A percentile compares a stretch with the other conserved stretches of the same genome.
Evolutionary conservation across 2,329 filamentous ascomycete genomes (phyloP).

Genomic region (Talaromyces rugulosus): DNA sequence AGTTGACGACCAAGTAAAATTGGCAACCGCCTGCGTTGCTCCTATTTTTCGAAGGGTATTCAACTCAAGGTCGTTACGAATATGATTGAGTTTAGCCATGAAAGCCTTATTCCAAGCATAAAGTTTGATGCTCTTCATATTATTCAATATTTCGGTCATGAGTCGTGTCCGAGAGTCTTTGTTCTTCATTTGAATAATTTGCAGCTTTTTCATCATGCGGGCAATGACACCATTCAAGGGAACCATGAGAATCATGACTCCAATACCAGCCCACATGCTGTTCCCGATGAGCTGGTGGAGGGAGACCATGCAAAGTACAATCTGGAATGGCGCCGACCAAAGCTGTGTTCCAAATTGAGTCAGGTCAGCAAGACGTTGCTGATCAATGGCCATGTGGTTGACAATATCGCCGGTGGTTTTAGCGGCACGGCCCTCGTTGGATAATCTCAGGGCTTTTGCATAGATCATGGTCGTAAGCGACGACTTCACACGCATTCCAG

Average conservation of each 20-base stretch:
- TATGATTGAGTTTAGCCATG: conserved; percentile 94
- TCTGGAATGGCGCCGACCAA: conserved; percentile 97
- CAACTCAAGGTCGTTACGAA: conserved; percentile 91
- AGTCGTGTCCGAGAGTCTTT: conserved; percentile 90
- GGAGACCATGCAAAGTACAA: conserved; percentile 89
- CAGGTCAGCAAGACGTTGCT: conserved; percentile 88
- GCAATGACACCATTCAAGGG: conserved; percentile 92
- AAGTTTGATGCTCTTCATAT: conserved; percentile 99
- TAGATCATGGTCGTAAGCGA: conserved; percentile 89
- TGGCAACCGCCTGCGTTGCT: conserved; percentile 86
- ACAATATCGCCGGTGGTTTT: conserved; percentile 98
- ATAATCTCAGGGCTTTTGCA: conserved; percentile 80
- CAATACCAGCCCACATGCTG: conserved; percentile 94
- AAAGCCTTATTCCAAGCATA: conserved; percentile 97
- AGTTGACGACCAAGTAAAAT: conserved; percentile 97
- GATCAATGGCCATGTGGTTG: conserved; percentile 98
- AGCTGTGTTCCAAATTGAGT: conserved; percentile 93
- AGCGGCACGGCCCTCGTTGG: conserved; percentile 81
- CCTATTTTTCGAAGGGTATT: conserved; percentile 96
- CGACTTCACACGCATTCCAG: conserved; percentile 94
- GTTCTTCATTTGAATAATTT: conserved; percentile 98
- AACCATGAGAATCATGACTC: conserved; percentile 95
- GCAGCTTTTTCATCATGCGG: conserved; percentile 85
- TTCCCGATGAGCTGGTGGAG: conserved; percentile 91
- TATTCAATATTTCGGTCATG: conserved; percentile 97